These are phyloP conservation scores for Dendrobium huoshanense DNA, from an alignment of 106 monocot genomes.

Conservation along the genomic window DNA sequence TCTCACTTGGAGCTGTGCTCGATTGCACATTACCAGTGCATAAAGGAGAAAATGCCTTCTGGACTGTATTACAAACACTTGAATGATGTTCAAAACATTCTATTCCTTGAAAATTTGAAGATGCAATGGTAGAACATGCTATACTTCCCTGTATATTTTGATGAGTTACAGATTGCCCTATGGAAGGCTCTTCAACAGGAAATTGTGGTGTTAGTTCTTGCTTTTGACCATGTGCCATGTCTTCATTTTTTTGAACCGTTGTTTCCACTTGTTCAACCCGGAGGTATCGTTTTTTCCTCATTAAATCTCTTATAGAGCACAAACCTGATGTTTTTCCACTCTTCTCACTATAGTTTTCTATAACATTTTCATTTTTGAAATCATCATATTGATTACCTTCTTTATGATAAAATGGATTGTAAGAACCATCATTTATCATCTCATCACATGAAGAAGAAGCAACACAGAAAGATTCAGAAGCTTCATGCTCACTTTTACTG, in stretches of 20 bases:
- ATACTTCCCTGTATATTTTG: conserved; percentile 5
- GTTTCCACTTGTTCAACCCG: conserved; percentile 31
- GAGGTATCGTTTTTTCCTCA: conserved; percentile 57
- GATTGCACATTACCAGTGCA: conserved; percentile 1
- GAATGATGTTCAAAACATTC: neutral
- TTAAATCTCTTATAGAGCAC: conserved; percentile 65
- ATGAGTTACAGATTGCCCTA: conserved; percentile 1
- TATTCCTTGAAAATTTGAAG: neutral
- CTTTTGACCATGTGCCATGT: neutral
- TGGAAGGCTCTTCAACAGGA: neutral
- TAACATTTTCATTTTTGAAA: conserved; percentile 7
- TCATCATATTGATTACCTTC: neutral
- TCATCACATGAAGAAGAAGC: conserved; percentile 6
- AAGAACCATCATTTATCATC: conserved; percentile 9
- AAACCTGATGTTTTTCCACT: conserved; percentile 5
- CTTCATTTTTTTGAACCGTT: conserved; percentile 1
- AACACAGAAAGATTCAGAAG: conserved; percentile 10
- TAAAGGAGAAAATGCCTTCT: neutral
- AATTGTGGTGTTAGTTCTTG: conserved; percentile 2
- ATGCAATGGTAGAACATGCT: neutral
- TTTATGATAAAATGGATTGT: conserved; percentile 17
- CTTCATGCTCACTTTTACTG: conserved; percentile 14
- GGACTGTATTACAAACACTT: neutral
- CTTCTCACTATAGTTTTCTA: conserved; percentile 3
- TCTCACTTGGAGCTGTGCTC: neutral